Base-by-base conservation (phyloP, 164 flowering plant species). In the Macadamia integrifolia region DNA sequence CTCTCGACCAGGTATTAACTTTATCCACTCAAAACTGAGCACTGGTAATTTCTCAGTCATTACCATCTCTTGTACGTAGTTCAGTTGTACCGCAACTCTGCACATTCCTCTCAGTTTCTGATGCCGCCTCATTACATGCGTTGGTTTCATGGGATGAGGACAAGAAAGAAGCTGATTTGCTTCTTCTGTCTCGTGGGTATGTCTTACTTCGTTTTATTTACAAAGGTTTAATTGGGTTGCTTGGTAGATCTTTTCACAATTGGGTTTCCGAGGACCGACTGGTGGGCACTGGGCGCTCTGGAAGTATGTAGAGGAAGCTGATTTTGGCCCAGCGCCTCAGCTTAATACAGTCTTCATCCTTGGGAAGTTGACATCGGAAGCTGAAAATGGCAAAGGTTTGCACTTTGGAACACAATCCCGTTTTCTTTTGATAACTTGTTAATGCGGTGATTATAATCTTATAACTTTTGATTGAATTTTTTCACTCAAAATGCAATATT, bases 251-350 rank as follows among this genome's bases (percentile, higher is more conserved):
- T 62, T 88, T 44, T 80, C 64, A 58, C 81, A 82, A 69, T 66
- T 82, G 42, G 95, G 93, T 52, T 53, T 77, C 46, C 69, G 58
- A 63, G 60, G 30, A 15, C 28, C 60, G 52, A 71, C 67, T 23
- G 80, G 44, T 0, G 77, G 65, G 55, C 72, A 79, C 18, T 89
- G 92, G 96, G 77, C 62, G 23, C 58, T 89, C 57, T 76, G 61
- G 74, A 93, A 88, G 76, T 81, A 69, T 74, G 84, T 83, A 43
- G 90, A 89, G 71, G 98, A 91, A 72, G 77, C 94, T 52, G 88
- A 80, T 48, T 91, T 93, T 71, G 98, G 98, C 31, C 97, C 91
- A 1, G 89, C 82, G 0, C 50, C 72, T 31, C 80, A 77, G 6
- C 66, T 84, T 71, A 79, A 83, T 52, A 82, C 91, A 0, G 80